Base-by-base conservation (phyloP, 148 eudicot species). In the Beta vulgaris region DNA sequence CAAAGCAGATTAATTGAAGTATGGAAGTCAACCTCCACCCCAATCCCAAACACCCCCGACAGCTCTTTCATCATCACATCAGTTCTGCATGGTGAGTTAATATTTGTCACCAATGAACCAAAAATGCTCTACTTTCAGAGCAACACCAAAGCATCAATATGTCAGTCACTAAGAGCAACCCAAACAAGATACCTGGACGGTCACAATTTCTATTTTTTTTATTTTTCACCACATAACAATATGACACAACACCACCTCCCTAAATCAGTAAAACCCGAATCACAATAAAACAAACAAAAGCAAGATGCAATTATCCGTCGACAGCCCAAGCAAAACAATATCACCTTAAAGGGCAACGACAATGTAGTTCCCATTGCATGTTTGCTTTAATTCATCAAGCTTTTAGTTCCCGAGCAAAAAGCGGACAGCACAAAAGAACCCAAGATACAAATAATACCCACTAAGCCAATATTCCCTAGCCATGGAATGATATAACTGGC, bases 381-480 rank as follows among this genome's bases (percentile, higher is more conserved):
- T 28, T 23, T 74, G 23, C 31, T 3, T 35, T 62, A 63, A 34
- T 42, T 74, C 19, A 42, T 66, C 29, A 28, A 67, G 71, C 71
- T 43, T 25, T 15, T 43, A 21, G 34, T 42, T 53, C 65, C 21
- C 64, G 9, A 32, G 39, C 65, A 55, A 44, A 32, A 43, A 57
- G 60, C 8, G 69, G n/a, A 31, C 65, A 71, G 68, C 29, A 36
- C 64, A 72, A 32, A 77, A 39, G 21, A 29, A 42, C 19, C 65
- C 60, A 73, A 55, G 21, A 58, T 48, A 68, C 63, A 68, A 26
- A 55, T 36, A 26, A 55, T 36, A 53, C 43, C 35, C 25, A 58
- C 26, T 55, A 43, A 7, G 58, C 42, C n/a, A n/a, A n/a, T n/a
- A n/a, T n/a, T n/a, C 75, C 26, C 80, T 84, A 86, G 85, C 88